Evolutionary conservation across 441 rosid genomes (phyloP), one percentile per base, ranked within the genome.

Genomic region (Pelargonium australe): DNA sequence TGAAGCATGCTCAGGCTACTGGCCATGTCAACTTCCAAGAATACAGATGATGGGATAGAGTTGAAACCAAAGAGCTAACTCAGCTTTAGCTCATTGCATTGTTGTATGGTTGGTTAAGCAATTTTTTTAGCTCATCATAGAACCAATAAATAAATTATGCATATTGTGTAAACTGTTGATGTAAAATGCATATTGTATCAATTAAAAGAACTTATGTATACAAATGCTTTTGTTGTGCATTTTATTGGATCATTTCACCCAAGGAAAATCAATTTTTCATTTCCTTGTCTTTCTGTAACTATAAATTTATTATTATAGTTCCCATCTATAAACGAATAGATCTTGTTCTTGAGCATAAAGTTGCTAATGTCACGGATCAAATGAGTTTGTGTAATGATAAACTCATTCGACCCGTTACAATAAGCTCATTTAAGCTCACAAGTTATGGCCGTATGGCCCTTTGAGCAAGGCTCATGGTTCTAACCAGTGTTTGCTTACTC

Each of bases 11-110:
- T 23, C 92, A 84, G 79, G 96, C 95, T 28, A 90, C 94, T 1
- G 96, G 96, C 64, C 99, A 90, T 84, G 91, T 81, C 64, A 94
- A 91, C 80, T 94, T 91, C 71, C 96, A 90, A 79, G 96, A 91
- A 72, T 91, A 84, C 72, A 84, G 80, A 81, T 91, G 87, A 87
- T 60, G n/a, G 5, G 34, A 34, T 68, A 40, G 1, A 10, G 31
- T 71, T 58, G 14, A 20, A 13, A 19, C 20, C 67, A 70, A 8
- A 14, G 14, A 20, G 34, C 41, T 31, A 37, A 14, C 16, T 57
- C 14, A 9, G 31, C 3, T 7, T 8, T 47, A 55, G 61, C 57
- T 62, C 12, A 45, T 65, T 28, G 67, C 49, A 41, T 61, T 61
- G 49, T 68, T 28, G 37, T 55, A 55, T 55, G 20, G 8, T 55